phyloP scores from a whole-genome alignment of 2,329 filamentous ascomycete species.

The Diaporthe sp. region DNA sequence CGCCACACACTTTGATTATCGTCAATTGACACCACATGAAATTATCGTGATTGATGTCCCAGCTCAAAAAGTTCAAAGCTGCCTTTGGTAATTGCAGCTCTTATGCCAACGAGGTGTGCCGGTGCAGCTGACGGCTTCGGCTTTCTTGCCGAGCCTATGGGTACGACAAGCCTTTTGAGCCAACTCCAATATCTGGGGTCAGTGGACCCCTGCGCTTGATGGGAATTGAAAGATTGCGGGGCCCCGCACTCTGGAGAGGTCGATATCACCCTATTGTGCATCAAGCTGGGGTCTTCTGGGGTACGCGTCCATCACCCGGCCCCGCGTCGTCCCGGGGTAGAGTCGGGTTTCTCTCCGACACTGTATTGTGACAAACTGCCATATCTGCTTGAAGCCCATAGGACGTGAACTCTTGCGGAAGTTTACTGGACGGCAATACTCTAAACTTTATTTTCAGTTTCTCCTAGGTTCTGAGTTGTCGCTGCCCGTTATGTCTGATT shows the following conservation, averaged over 20 bases:
- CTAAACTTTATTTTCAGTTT: not conserved
- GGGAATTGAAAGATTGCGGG: not conserved
- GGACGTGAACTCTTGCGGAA: too few relatives aligned
- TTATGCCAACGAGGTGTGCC: not conserved
- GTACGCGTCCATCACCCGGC: not conserved
- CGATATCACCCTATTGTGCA: not conserved
- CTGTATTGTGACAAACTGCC: not conserved
- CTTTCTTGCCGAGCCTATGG: conserved; percentile 16
- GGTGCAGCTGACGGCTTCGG: not conserved
- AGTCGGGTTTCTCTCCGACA: conserved; percentile 4
- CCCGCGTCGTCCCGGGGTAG: conserved; percentile 5
- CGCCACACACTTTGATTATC: too few relatives aligned
- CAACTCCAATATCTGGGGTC: not conserved
- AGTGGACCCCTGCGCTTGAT: not conserved
- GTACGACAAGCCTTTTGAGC: not conserved
- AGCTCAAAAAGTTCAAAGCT: too few relatives aligned
- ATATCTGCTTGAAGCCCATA: not conserved
- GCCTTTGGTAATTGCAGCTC: not conserved
- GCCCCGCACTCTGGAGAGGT: not conserved
- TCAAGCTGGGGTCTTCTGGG: not conserved
- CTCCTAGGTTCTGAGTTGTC: too few relatives aligned
- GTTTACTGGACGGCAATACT: not conserved
- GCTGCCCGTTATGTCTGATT: not conserved
- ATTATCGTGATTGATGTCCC: too few relatives aligned
- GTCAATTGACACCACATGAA: too few relatives aligned